Conservation (phyloP, 345 rosid genomes). For the Populus pruinosa region DNA sequence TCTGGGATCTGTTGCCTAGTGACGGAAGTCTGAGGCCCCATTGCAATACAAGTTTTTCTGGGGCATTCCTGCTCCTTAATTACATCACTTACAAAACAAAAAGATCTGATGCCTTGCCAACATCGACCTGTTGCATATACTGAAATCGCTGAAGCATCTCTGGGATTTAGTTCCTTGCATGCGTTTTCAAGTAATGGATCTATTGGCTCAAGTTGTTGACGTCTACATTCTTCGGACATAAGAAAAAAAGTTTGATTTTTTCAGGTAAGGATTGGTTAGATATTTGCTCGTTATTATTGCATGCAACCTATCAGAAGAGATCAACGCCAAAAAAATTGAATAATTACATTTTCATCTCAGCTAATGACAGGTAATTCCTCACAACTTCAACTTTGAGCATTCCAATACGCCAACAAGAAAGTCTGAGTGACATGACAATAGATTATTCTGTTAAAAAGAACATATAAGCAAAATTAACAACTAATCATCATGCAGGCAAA, state of each 20-base stretch:
- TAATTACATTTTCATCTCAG: not conserved
- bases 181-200: not conserved
- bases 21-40: not conserved
- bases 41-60: not conserved
- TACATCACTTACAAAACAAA: not conserved
- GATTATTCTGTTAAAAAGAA: not conserved
- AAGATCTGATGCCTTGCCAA: not conserved
- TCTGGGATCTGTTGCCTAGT: too few relatives aligned
- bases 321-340: not conserved
- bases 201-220: not conserved
- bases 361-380: conserved; percentile 17
- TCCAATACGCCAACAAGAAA: conserved; percentile 81
- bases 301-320: not conserved
- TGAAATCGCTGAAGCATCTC: not conserved
- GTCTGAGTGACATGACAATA: conserved; percentile 1
- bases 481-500: not conserved
- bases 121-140: not conserved
- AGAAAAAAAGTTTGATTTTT: not conserved
- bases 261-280: not conserved
- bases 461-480: not conserved
- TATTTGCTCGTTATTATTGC: conserved; percentile 1
- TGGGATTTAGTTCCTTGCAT: not conserved
- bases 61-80: not conserved
- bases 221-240: not conserved
- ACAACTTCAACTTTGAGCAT: conserved; percentile 60